Base-by-base conservation (phyloP, 208 protist species). In the Lotmaria passim region DNA sequence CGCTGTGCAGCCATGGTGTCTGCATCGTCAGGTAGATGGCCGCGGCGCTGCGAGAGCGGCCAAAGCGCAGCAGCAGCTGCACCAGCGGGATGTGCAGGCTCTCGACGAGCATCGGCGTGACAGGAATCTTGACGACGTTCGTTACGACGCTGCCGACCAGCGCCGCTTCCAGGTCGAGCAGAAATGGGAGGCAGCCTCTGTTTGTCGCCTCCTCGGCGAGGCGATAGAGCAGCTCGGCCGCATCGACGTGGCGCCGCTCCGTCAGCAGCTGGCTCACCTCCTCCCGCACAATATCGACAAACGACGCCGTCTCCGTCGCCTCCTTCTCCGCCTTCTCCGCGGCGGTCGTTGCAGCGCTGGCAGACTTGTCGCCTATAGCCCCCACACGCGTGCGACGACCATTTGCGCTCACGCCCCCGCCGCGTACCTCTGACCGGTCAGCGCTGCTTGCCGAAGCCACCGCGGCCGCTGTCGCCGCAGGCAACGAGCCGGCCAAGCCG, bases 61-160 rank as follows among this genome's bases (percentile, higher is more conserved):
- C 90, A 66, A 96, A 91, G 28, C 85, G 80, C 31, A 96, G 72
- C 23, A 96, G 79, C 48, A 96, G 76, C 71, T 93, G 87, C 7
- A 93, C 65, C 6, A 91, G 76, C 28, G 90, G 90, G 31, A 96
- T 78, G 65, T 96, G 90, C 41, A 91, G 53, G 61, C 83, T 93
- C 70, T 96, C 86, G 31, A 81, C 69, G 52, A 90, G 89, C 75
- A 91, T 68, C 15, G 85, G 76, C 19, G 87, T 83, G 61, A 93
- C 79, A 6, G 87, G 86, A 0, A 96, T 55, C 53, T 75, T 53
- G 21, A 77, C 61, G 24, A 93, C 50, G 48, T 83, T 82, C 14
- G 59, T 52, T 43, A 78, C 34, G 10, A 92, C 83, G 10, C 82
- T 68, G 26, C 47, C 24, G 28, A 93, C 88, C 34, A 96, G 82